phyloP scores from a whole-genome alignment of 441 rosid genomes.

The Aleurites moluccanus region DNA sequence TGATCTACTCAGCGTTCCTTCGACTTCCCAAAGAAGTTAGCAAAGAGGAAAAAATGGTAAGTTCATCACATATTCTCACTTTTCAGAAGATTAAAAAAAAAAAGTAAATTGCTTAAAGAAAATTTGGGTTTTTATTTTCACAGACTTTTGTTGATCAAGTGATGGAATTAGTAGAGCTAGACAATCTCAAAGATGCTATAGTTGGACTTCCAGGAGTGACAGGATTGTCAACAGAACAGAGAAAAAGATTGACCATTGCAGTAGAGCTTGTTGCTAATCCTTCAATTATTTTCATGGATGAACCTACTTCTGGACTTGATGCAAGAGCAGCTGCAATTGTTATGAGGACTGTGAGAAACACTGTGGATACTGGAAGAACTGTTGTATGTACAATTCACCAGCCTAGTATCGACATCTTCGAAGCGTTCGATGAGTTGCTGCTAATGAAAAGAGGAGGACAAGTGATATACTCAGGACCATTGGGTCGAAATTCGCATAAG shows the following conservation, averaged over 20 bases:
- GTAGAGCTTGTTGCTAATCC: conserved; percentile 77
- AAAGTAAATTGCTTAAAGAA: neutral
- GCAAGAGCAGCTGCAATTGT: conserved; percentile 79
- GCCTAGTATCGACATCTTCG: conserved; percentile 73
- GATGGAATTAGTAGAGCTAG: conserved; percentile 59
- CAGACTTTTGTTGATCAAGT: conserved; percentile 68
- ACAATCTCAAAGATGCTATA: conserved; percentile 55
- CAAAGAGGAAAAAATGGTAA: conserved; percentile 59
- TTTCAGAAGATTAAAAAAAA: neutral
- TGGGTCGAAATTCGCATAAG: conserved; percentile 52
- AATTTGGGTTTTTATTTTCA: neutral
- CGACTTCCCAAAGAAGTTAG: conserved; percentile 36
- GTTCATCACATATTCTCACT: neutral
- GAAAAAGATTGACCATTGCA: conserved; percentile 68
- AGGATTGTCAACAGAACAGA: conserved; percentile 77
- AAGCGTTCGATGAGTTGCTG: conserved; percentile 70
- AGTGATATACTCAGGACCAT: conserved; percentile 58
- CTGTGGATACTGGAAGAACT: conserved; percentile 70
- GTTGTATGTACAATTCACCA: conserved; percentile 75
- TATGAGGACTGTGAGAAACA: conserved; percentile 68
- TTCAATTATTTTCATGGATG: conserved; percentile 73
- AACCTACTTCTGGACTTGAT: conserved; percentile 69
- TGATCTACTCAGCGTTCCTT: conserved; percentile 58
- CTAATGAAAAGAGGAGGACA: conserved; percentile 61
- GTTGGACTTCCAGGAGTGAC: conserved; percentile 56